Base-by-base conservation (phyloP, 2,329 filamentous ascomycete genomes). In the Botrytis cinerea region DNA sequence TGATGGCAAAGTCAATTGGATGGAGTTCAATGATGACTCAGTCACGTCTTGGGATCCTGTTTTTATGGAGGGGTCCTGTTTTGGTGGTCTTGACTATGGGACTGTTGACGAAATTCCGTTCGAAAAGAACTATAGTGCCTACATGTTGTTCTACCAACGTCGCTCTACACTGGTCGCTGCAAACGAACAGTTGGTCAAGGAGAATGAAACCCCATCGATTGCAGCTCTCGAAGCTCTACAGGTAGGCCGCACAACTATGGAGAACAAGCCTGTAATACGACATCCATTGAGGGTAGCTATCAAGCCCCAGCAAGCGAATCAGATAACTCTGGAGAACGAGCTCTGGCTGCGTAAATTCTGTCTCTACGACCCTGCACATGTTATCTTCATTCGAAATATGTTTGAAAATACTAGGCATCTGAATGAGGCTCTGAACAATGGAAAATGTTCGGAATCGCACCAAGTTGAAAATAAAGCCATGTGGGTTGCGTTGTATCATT, bases 81-180 rank as follows among this genome's bases (percentile, higher is more conserved):
- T 94, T 83, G 93, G 93, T n/a, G 93, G 93, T 1, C 80, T 84
- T 7, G 90, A 92, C 73, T 84, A 87, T 14, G 76, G 83, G 74
- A 78, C 86, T 75, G 84, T 85, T 78, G 83, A 87, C 74, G 79
- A 84, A 78, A 80, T 85, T 28, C 77, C 84, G 0, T 89, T 87
- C 76, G 88, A 91, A 78, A 95, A 95, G 82, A 87, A 88, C 7
- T 91, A 91, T 85, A 98, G 94, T 81, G 96, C 95, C 20, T 99
- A 99, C 82, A 98, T 99, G 93, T 87, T 99, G 14, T 98, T 99
- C 82, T 99, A 99, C 81, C 93, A 98, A 81, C 90, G 96, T 67
- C 88, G 90, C 5, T 91, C 91, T 0, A 88, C 89, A 7, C 85
- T 95, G 73, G 84, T 85, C 28, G 81, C 82, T 25, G 87, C 88